Evolutionary conservation across 257 asterid species (phyloP).

Genomic region (Solanum etuberosum): DNA sequence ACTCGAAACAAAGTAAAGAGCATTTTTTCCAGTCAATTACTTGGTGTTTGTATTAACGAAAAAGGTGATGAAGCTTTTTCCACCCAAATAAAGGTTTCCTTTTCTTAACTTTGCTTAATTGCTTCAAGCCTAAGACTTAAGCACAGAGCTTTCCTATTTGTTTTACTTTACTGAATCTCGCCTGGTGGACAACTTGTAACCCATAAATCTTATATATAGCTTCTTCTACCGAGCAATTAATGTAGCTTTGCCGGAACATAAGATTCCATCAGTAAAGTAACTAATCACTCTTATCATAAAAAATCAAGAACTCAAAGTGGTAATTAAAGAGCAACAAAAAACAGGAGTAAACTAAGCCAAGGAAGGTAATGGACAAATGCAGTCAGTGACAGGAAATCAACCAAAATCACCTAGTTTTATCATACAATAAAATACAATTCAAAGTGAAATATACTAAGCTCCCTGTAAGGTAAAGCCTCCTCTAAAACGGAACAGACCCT

Average conservation of each 20-base stretch:
- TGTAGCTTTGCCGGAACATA: background rate
- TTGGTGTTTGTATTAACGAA: background rate
- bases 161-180: background rate
- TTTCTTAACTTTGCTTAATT: background rate
- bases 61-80: background rate
- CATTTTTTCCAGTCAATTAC: background rate
- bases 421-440: background rate
- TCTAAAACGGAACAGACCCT: background rate
- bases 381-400: background rate
- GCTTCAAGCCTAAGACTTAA: background rate
- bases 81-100: background rate
- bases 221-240: background rate
- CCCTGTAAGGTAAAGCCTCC: background rate
- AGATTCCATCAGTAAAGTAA: background rate
- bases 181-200: background rate
- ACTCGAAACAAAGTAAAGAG: background rate
- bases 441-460: background rate
- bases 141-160: background rate
- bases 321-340: background rate
- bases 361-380: background rate
- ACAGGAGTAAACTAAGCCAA: background rate
- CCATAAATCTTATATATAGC: background rate
- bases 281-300: background rate
- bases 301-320: background rate
- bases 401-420: background rate